Base-by-base conservation (phyloP, 2,329 filamentous ascomycete genomes). In the Falciphora oryzae region DNA sequence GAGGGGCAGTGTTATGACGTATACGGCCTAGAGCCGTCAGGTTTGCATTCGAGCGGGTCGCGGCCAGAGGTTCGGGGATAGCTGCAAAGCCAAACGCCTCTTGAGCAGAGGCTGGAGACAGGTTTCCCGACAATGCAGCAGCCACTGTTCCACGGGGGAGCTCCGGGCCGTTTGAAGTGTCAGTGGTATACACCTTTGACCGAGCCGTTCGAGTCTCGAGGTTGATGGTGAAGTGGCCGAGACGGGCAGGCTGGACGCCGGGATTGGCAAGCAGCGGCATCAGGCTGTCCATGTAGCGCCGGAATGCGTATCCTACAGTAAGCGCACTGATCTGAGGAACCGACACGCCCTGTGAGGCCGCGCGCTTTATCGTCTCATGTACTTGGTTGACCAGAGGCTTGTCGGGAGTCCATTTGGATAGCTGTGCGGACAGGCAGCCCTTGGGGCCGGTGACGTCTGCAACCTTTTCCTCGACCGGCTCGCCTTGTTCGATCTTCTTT, bases 141-240 rank as follows among this genome's bases (percentile, higher is more conserved):
- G 16, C 29, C 53, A 59, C 27, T 11, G 62, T 59, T 57, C 56
- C 62, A 18, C 32, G 62, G 10, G 53, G 29, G 27, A 63, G 35
- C 32, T 16, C 28, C 13, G 62, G 62, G 10, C 44, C 29, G 28
- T 63, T 25, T 10, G 35, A 56, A 25, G 32, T 22, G 44, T 62
- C 32, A 4, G 61, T 44, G 18, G 35, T 28, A 22, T 56, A 62
- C 44, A 62, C 61, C 28, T 53, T 50, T 13, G 44, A 62, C 25
- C 61, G 32, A 14, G 61, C 44, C 13, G 27, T 53, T n/a, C 61
- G 28, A 13, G 22, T 62, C 22, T 62, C 61, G 22, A 53, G 61
- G 50, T 67, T 71, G 29, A 81, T 72, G 64, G 77, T 74, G 35
- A 80, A 75, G 27, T 77, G 74, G 35, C 73, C 69, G 56, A 81